Conservation (phyloP, 2,329 filamentous ascomycete species). For the Beauveria medogensis region DNA sequence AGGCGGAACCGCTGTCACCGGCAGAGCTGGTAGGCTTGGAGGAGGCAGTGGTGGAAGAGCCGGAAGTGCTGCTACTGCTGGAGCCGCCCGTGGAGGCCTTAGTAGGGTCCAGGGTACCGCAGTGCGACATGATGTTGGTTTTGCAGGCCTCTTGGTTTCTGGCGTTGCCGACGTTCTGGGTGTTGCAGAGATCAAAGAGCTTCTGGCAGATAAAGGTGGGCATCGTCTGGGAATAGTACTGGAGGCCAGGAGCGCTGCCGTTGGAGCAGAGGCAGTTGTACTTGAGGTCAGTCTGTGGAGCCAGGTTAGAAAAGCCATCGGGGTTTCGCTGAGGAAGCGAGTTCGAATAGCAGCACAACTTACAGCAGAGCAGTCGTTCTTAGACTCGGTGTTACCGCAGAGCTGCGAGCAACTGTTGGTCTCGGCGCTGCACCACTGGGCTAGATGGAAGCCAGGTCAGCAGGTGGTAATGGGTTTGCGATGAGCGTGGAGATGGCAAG, state of each 20-base stretch:
- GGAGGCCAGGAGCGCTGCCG: conserved; percentile 40
- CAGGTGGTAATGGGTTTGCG: neutral
- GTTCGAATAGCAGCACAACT: conserved; percentile 18
- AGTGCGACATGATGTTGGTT: conserved; percentile 37
- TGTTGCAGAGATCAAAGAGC: conserved; percentile 41
- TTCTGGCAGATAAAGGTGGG: conserved; percentile 44
- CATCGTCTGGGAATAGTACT: conserved; percentile 46
- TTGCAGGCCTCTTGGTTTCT: conserved; percentile 41
- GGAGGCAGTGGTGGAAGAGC: conserved; percentile 19
- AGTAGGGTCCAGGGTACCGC: conserved; percentile 32
- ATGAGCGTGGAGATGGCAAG: conserved; percentile 15
- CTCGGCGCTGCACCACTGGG: conserved; percentile 44
- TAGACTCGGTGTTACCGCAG: conserved; percentile 30
- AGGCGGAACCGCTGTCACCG: conserved; percentile 23
- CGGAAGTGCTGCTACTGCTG: conserved; percentile 11
- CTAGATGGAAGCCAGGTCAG: conserved; percentile 23
- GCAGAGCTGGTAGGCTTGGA: conserved; percentile 16
- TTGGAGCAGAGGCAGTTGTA: conserved; percentile 45
- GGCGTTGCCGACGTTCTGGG: conserved; percentile 31
- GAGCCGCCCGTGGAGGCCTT: conserved; percentile 22
- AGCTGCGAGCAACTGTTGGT: conserved; percentile 41
- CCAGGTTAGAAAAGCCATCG: conserved; percentile 5
- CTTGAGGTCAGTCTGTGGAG: conserved; percentile 30
- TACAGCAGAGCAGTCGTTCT: conserved; percentile 41
- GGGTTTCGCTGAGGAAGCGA: neutral